Base-by-base conservation (phyloP, 345 rosid genomes). In the Cardamine resedifolia region DNA sequence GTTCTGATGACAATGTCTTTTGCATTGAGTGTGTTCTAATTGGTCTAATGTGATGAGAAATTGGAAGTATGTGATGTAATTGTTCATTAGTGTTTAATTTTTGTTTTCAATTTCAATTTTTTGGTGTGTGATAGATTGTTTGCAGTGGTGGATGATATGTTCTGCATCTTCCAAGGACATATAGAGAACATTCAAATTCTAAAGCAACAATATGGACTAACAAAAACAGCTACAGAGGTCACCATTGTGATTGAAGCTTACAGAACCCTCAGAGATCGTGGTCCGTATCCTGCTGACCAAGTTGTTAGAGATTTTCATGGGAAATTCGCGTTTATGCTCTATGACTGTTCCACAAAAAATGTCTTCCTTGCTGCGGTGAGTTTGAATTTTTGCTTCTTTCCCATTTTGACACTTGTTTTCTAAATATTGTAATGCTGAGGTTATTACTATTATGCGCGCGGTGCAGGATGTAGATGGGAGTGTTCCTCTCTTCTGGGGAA, bases 121-220 rank as follows among this genome's bases (percentile, higher is more conserved):
- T 47, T 44, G 43, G 30, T n/a, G 18, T 72, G 27, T 16, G 14
- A 58, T 0, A 95, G 99, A 74, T 80, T 95, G 66, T 92, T 95
- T 76, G 97, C 92, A 0, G 98, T 88, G 63, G 89, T 83, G 71
- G 98, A 96, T 49, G 97, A 96, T 75, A 88, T 96, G 68, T 96
- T 92, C 92, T 96, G 96, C 77, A 58, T 92, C 77, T 90, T 96
- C 83, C 90, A 88, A 87, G 99, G 98, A 74, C 91, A 92, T 78
- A 84, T 96, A 61, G 90, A 90, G 74, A 96, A 96, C 66, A 72
- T 96, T 78, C 85, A 90, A 16, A 72, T 76, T 51, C 95, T 92
- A 49, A 96, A 88, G 83, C 99, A 96, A 73, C 99, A 90, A 67
- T 96, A 96, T 78, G 99, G 97, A 61, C 77, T 96, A 23, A 87